These are phyloP conservation scores for Plectosphaerella sp. DNA, from an alignment of 2,329 filamentous ascomycete genomes.

Conservation along the genomic window DNA sequence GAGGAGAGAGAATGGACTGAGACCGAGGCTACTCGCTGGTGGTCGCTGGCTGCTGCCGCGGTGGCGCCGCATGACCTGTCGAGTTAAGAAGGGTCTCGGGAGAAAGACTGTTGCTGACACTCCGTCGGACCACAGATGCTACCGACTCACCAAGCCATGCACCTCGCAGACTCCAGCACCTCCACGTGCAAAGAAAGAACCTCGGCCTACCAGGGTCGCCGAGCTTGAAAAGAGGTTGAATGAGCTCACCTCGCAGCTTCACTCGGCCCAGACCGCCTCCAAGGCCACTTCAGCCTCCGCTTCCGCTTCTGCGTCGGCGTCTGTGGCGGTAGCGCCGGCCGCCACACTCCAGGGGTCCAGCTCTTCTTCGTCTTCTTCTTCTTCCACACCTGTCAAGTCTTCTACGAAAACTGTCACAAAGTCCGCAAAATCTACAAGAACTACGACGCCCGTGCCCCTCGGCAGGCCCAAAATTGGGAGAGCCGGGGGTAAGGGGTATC, in stretches of 20 bases:
- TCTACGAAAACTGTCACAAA: too few species aligned
- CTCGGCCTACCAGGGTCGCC: constrained; percentile 43
- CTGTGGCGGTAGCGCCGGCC: background rate
- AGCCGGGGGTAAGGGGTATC: too few species aligned
- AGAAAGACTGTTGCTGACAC: background rate
- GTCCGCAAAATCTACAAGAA: too few species aligned
- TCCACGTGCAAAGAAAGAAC: constrained; percentile 39
- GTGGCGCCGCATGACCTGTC: too few species aligned
- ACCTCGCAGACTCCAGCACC: constrained; percentile 42
- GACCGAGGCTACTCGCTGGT: too few species aligned
- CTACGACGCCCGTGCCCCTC: too few species aligned
- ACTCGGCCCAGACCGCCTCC: constrained; percentile 15
- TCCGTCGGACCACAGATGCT: constrained; percentile 28
- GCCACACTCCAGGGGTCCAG: background rate
- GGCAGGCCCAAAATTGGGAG: too few species aligned
- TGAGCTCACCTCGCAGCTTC: constrained; percentile 42
- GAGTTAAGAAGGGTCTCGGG: too few species aligned
- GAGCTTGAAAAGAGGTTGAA: constrained; percentile 46
- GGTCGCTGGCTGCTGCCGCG: too few species aligned
- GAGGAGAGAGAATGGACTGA: too few species aligned
- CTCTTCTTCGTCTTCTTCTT: background rate
- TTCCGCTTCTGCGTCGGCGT: too few species aligned
- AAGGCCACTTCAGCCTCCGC: constrained; percentile 3
- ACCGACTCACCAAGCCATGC: constrained; percentile 43
- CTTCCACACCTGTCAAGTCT: background rate